phyloP scores from a whole-genome alignment of 768 basidiomycete genomes.

The Hericium alpestre region DNA sequence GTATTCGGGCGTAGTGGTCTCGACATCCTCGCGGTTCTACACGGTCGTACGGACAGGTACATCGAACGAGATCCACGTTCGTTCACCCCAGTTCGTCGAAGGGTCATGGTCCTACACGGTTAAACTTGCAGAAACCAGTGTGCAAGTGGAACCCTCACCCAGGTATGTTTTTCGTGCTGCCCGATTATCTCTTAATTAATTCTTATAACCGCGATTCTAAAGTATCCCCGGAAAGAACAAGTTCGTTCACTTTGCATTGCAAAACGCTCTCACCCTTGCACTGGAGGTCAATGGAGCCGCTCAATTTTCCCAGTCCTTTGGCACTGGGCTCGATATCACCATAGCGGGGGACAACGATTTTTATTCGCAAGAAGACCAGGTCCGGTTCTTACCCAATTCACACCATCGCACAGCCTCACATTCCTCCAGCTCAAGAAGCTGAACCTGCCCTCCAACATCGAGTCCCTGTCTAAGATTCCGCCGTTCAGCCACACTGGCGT shows the following conservation, averaged over 20 bases:
- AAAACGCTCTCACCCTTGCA: constrained; percentile 61
- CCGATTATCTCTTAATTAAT: too few species aligned
- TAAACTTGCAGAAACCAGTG: background rate
- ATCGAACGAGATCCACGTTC: constrained; percentile 49
- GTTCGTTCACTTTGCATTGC: constrained; percentile 86
- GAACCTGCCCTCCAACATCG: constrained; percentile 50
- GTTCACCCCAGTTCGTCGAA: constrained; percentile 84
- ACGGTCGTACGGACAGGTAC: constrained; percentile 46
- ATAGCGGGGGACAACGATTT: constrained; percentile 96
- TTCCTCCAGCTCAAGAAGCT: constrained; percentile 47
- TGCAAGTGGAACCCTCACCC: constrained; percentile 18
- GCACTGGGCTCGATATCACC: constrained; percentile 57
- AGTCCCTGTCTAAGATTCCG: constrained; percentile 55
- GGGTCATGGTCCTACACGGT: constrained; percentile 68
- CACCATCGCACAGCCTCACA: background rate
- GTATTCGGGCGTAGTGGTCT: constrained; percentile 81
- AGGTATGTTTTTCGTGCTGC: constrained; percentile 1
- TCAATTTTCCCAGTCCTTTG: constrained; percentile 32
- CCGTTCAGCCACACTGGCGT: constrained; percentile 70
- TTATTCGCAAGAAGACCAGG: constrained; percentile 87
- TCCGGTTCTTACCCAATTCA: constrained; percentile 20
- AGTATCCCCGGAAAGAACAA: constrained; percentile 53
- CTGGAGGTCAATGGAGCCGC: constrained; percentile 42
- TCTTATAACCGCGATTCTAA: too few species aligned
- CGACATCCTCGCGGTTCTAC: constrained; percentile 92